Percentiles rank a stretch among this genome's conserved stretches.
Evolutionary conservation across 257 asterid species (phyloP).

Genomic region (Pogostemon cablin): DNA sequence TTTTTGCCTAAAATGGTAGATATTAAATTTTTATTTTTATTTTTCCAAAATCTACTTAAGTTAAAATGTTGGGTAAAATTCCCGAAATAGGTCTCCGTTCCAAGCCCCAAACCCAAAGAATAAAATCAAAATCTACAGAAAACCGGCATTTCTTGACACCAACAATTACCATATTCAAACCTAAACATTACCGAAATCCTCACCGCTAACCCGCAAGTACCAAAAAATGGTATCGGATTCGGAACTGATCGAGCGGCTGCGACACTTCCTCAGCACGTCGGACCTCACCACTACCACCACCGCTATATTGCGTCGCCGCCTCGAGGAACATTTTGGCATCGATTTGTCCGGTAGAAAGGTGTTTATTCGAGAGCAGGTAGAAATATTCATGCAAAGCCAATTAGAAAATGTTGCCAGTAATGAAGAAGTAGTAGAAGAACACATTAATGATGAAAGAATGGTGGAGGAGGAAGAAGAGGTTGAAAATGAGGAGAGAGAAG

Average conservation of each 20-base stretch:
- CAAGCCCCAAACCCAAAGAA: constrained; percentile 22
- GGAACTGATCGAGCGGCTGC: constrained; percentile 69
- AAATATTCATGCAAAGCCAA: constrained; percentile 61
- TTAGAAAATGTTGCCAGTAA: constrained; percentile 40
- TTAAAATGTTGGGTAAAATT: background rate
- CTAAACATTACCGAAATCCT: constrained; percentile 38
- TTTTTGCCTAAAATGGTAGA: too few species aligned
- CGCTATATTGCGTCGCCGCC: constrained; percentile 69
- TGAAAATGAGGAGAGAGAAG: constrained; percentile 43
- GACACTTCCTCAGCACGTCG: constrained; percentile 68
- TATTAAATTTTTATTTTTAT: too few species aligned
- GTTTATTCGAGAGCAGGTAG: constrained; percentile 79
- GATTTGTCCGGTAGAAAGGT: constrained; percentile 78
- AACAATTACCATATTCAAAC: constrained; percentile 30
- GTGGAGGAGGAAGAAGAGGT: constrained; percentile 37
- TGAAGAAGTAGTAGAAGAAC: constrained; percentile 28
- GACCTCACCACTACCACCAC: constrained; percentile 84
- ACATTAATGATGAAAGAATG: constrained; percentile 31
- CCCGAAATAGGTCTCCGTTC: background rate
- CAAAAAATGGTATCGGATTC: constrained; percentile 72
- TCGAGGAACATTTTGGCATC: constrained; percentile 80
- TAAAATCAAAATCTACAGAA: constrained; percentile 8
- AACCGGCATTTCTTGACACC: constrained; percentile 35
- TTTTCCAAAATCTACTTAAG: too few species aligned
- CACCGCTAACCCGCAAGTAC: constrained; percentile 30